Evolutionary conservation across 2,329 filamentous ascomycete species (phyloP), one percentile per base, ranked within the genome.

Genomic region (Nectriaceae sp.): DNA sequence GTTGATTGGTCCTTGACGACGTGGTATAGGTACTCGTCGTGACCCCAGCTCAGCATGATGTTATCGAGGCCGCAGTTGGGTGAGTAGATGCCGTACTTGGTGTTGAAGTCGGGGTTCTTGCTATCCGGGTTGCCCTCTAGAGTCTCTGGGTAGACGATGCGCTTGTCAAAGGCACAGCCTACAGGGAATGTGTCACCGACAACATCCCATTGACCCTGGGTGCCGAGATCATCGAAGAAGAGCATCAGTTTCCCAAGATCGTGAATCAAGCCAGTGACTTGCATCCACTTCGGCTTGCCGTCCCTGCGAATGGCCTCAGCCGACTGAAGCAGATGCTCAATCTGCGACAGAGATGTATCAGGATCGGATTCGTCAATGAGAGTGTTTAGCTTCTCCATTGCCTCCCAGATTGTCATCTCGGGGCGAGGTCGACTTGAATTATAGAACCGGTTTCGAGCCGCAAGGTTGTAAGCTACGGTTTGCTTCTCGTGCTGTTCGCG

Each of bases 351-450:
- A 40, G 82, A 84, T 39, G 91, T 96, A 73, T 96, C 90, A 2
- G 91, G 91, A 74, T 96, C 91, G 18, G 87, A 91, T 71, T 95
- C 89, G 72, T 96, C 91, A 68, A 96, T 88, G 44, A 96, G 80
- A 0, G 88, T 90, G 79, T 96, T 90, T 64, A 96, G 85, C 72
- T 90, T 92, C 80, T 95, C 89, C 73, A 96, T 94, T 18, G 91
- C 91, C 68, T 95, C 78, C 91, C 90, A 96, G 67, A 96, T 79
- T 53, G 85, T 87, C 88, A 96, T 90, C 69, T 88, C 79, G 15
- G 87, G 83, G 45, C 77, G 73, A 35, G 62, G 64, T 16, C 88
- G 83, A 2, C 80, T 80, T 52, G 84, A 81, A 55, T 77, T 78
- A 69, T 84, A 56, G 62, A 74, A 74, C 40, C 69, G 69, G 61